Base-by-base conservation (phyloP, 176 grass and related monocot genomes). In the Urochloa ruziziensis region DNA sequence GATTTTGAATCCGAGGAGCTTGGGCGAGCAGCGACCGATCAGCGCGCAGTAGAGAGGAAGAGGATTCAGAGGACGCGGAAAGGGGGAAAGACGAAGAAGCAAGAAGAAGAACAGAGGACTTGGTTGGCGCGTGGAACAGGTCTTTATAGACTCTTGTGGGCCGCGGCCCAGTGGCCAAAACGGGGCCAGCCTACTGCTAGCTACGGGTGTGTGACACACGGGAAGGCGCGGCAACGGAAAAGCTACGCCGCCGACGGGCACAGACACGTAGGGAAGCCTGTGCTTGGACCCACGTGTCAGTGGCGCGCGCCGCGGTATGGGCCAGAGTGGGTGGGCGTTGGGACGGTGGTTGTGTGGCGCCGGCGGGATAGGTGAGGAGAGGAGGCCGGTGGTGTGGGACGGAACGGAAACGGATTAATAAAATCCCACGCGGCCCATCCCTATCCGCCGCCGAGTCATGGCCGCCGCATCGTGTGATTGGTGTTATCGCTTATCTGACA, bases 401-500 rank as follows among this genome's bases (percentile, higher is more conserved):
- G 10, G 54, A n/a, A 24, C 2, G 3, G 58, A 25, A 35, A 1
- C 8, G 32, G 62, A 65, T 67, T 37, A 66, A 18, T 7, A 10
- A 64, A 27, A 64, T 35, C 84, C 46, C 58, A 15, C 49, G 49
- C 68, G 65, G 40, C 27, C 70, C 49, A 70, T 85, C 74, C 51
- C 74, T 78, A 85, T 85, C 66, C 30, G 29, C 14, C 32, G 75
- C 75, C 66, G 23, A 79, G 75, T 80, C 84, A 86, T 62, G 75
- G 84, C 53, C 75, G 76, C 70, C 75, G 76, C 70, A 39, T 80
- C 59, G 68, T 47, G n/a, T 30, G 15, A 51, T 70, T 52, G 77
- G 77, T 9, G 78, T 86, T 86, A 89, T 77, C 78, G 21, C 2
- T 64, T 81, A 28, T 4, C 78, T 81, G 78, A 85, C 71, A 77